A percentile compares a stretch with the other conserved stretches of the same genome.
phyloP scores from a whole-genome alignment of 2,329 filamentous ascomycete species.

The Sporothrix brasiliensis region DNA sequence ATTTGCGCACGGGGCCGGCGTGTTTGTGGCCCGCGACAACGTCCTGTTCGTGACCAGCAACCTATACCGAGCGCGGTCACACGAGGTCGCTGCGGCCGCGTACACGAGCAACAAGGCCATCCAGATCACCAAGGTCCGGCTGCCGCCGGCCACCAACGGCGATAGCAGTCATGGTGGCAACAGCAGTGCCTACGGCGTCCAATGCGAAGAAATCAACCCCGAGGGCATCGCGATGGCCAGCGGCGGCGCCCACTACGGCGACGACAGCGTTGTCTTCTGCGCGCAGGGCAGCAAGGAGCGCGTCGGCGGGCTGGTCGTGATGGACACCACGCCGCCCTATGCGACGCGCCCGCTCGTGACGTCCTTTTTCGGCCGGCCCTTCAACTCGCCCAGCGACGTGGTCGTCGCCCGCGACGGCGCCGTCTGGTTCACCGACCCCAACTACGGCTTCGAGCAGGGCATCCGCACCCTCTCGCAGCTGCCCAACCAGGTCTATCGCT shows the following conservation, averaged over 20 bases:
- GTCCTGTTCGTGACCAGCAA: conserved; percentile 33
- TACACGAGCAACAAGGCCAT: conserved; percentile 22
- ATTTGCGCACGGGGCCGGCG: conserved; percentile 34
- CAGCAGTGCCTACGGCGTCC: background rate
- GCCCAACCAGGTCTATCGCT: conserved; percentile 54
- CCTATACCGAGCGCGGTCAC: conserved; percentile 10
- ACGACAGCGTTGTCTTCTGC: conserved; percentile 42
- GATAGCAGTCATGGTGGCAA: background rate
- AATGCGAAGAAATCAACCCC: conserved; percentile 25
- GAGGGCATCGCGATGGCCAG: conserved; percentile 30
- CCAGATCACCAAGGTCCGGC: conserved; percentile 26
- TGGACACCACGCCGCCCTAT: conserved; percentile 42
- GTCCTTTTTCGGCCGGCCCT: conserved; percentile 49
- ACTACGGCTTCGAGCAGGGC: conserved; percentile 49
- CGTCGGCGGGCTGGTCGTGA: conserved; percentile 46
- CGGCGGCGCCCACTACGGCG: conserved; percentile 45
- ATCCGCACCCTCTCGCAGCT: conserved; percentile 50
- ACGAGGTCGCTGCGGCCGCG: conserved; percentile 2
- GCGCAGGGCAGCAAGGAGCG: conserved; percentile 36
- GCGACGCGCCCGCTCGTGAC: conserved; percentile 44
- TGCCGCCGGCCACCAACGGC: conserved; percentile 8
- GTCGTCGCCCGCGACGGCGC: conserved; percentile 45
- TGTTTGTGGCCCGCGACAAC: conserved; percentile 30
- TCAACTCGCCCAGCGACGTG: conserved; percentile 53
- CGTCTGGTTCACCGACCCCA: conserved; percentile 56